Conservation (phyloP, 2,329 filamentous ascomycete genomes). For the Ophiognomonia clavigignenti-juglandacearum region DNA sequence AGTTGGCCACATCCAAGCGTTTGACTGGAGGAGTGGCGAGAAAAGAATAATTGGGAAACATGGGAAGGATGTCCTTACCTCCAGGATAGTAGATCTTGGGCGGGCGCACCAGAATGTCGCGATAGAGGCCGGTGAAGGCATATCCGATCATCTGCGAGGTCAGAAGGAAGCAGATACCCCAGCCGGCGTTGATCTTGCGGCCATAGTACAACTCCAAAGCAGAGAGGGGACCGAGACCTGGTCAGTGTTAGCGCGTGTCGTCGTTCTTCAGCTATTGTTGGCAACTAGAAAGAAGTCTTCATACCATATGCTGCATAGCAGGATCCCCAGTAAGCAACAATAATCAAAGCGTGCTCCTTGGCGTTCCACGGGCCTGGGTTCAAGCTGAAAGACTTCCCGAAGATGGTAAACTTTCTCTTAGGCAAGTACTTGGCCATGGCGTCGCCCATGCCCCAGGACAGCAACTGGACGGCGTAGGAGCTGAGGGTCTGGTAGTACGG, state of each 20-base stretch:
- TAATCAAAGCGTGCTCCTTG: slow-evolving; percentile 28
- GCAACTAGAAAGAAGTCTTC: too few relatives aligned
- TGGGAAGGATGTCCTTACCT: too few relatives aligned
- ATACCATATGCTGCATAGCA: slow-evolving; percentile 11
- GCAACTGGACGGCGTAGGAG: slow-evolving; percentile 27
- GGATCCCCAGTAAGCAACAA: slow-evolving; percentile 27
- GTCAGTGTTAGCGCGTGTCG: too few relatives aligned
- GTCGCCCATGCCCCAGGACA: slow-evolving; percentile 27
- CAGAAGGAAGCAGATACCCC: slow-evolving; percentile 25
- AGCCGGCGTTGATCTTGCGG: slow-evolving; percentile 21
- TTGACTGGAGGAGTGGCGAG: too few relatives aligned
- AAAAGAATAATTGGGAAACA: too few relatives aligned
- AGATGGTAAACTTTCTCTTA: slow-evolving; percentile 19
- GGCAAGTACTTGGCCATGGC: slow-evolving; percentile 23
- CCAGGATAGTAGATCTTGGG: slow-evolving; percentile 27
- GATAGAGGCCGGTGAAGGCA: slow-evolving; percentile 24
- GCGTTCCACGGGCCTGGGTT: slow-evolving; percentile 29
- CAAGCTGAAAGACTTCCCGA: slow-evolving; percentile 26
- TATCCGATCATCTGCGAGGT: slow-evolving; percentile 28
- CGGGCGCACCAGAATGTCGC: slow-evolving; percentile 26
- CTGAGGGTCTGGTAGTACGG: slow-evolving; percentile 23
- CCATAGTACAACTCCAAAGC: slow-evolving; percentile 26
- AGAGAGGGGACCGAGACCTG: slow-evolving; percentile 24
- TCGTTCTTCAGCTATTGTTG: too few relatives aligned
- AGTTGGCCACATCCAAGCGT: too few relatives aligned